These are phyloP conservation scores for Lachnellula occidentalis DNA, from an alignment of 2,329 filamentous ascomycete species.

Conservation along the genomic window DNA sequence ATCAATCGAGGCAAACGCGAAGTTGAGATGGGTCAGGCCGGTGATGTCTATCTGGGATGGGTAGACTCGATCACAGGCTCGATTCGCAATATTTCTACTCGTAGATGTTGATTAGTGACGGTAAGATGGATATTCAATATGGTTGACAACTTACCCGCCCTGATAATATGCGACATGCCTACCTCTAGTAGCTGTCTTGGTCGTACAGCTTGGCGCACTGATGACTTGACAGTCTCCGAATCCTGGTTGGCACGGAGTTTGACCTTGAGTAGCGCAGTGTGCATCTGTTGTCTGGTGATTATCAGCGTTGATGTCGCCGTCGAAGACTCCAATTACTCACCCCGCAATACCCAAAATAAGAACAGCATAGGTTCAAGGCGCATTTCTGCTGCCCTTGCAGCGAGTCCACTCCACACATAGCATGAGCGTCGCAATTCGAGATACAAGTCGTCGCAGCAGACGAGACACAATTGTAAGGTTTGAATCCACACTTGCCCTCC, in stretches of 20 bases:
- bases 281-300: background rate
- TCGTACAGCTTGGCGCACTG: slow-evolving; percentile 24
- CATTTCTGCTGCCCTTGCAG: slow-evolving; percentile 23
- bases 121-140: slow-evolving; percentile 20
- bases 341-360: slow-evolving; percentile 17
- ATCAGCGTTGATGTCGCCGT: background rate
- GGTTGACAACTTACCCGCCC: slow-evolving; percentile 8
- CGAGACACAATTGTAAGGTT: slow-evolving; percentile 11
- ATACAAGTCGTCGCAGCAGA: slow-evolving; percentile 14
- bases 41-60: slow-evolving; percentile 31
- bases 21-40: slow-evolving; percentile 33
- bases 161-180: slow-evolving; percentile 36
- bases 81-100: background rate
- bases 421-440: slow-evolving; percentile 26
- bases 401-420: slow-evolving; percentile 30
- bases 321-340: slow-evolving; percentile 5
- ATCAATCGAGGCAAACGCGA: slow-evolving; percentile 39
- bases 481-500: slow-evolving; percentile 22
- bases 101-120: slow-evolving; percentile 1
- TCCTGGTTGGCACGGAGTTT: slow-evolving; percentile 30
- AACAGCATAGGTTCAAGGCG: slow-evolving; percentile 22
- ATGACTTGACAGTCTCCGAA: slow-evolving; percentile 32
- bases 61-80: slow-evolving; percentile 30
- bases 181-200: slow-evolving; percentile 21
- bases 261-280: background rate